Evolutionary conservation across 768 basidiomycete genomes (phyloP), one percentile per base, ranked within the genome.

Genomic region (Boletus patriciae): DNA sequence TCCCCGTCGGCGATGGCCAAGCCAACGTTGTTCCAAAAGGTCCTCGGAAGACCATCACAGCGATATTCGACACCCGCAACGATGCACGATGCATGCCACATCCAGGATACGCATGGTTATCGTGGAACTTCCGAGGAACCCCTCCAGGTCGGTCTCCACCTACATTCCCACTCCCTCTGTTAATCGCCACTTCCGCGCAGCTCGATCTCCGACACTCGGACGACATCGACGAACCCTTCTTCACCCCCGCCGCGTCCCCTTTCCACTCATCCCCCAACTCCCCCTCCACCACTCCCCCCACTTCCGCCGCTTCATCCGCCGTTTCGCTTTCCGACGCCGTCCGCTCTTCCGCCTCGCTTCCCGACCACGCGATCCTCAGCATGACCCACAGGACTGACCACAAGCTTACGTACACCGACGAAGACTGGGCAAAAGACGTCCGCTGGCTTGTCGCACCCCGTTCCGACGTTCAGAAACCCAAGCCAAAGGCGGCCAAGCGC

Each of bases 381-480:
- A 73, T 68, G 67, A 62, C 58, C 1, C 55, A 47, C 31, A 23
- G 65, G 58, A 37, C 55, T 49, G 21, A 69, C 46, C 61, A 68
- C 54, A 69, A 73, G 37, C 60, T 68, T 51, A 73, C 74, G 18
- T 77, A 78, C 65, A 79, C 78, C 4, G 80, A 83, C 63, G 78
- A 83, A 50, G 82, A 86, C 61, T 89, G 86, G 88, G 80, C 83
- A 13, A 81, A 79, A 59, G 87, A 89, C 48, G 81, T 87, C 18
- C 78, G 84, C 34, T 87, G 83, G 84, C 81, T 90, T 31, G 79
- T 73, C 31, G 66, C 74, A 49, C 67, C 80, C 38, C 66, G 71
- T 23, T 31, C 62, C 36, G 50, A 52, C 36, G 51, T 50, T 13
- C 49, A 47, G 12, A 71, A 66, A 23, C 34, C 45, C 31, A 66